Evolutionary conservation across 179 eudicot genomes (phyloP), one percentile per base, ranked within the genome.

Genomic region (Beta macrorhiza): DNA sequence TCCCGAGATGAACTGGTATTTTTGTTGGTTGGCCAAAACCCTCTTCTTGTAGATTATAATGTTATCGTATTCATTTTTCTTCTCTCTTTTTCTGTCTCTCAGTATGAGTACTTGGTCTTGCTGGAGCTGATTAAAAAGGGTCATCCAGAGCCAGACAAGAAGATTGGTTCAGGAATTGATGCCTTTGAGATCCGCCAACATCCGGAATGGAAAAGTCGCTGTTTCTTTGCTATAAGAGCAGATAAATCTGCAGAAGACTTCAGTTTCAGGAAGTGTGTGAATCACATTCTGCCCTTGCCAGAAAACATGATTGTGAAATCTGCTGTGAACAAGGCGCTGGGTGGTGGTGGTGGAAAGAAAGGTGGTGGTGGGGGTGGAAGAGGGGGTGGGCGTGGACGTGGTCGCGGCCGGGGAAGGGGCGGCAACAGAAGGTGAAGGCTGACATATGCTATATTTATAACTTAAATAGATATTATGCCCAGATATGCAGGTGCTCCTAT

Each of bases 231-330:
- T 13, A 19, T 88, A 25, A 92, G 98, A 79, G 87, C 81, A 1
- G 98, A 96, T 51, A 89, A 84, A 5, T 82, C 96, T 12, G 86
- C 73, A 1, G 99, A 92, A 49, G 98, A 96, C 83, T 96, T 96
- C 89, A 96, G 99, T 88, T 96, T 96, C 90, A 84, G 99, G 73
- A 96, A 96, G 87, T 92, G 99, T 70, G 94, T 96, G 76, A 90
- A 96, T 83, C 91, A 91, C 69, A 93, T 96, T 22, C 89, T 90
- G 70, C 98, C 99, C 77, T 81, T 96, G 90, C 99, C 99, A 0
- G 97, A 96, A 80, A 87, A 94, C 86, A 89, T 96, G 97, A 89
- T 85, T 83, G 55, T 83, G 11, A 92, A 91, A 77, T 32, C 89
- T 55, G 93, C 93, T 58, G 94, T 87, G 62, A 93, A 91, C 84